Evolutionary conservation across 169 alveolate species (phyloP).

Genomic region (Plasmodium sp.): DNA sequence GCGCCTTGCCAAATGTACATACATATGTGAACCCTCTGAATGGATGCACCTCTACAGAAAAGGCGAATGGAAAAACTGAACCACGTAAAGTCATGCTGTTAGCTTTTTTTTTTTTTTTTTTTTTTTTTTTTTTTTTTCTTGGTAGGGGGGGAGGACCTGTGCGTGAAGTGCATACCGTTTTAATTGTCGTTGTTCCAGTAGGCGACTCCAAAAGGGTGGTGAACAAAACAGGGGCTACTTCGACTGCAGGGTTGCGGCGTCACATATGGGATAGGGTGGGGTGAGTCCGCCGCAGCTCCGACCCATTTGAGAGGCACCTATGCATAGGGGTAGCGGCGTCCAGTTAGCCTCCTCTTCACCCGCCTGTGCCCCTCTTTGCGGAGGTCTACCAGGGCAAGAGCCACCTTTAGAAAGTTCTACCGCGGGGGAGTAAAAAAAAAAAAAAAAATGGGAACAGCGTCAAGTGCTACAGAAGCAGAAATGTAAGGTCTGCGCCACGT

Average conservation of each 20-base stretch:
- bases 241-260: background rate
- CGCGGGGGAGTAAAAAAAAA: background rate
- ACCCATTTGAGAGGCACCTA: background rate
- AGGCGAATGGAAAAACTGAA: background rate
- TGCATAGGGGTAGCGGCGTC: background rate
- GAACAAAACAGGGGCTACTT: background rate
- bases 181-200: background rate
- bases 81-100: background rate
- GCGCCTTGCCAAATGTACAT: background rate
- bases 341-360: background rate
- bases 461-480: background rate
- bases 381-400: background rate
- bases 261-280: background rate
- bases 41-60: background rate
- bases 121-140: too few species aligned
- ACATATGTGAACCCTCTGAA: background rate
- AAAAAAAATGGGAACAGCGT: background rate
- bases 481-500: background rate
- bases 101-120: too few species aligned
- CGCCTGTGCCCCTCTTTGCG: too few species aligned
- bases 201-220: background rate
- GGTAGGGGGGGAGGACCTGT: background rate
- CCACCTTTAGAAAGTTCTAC: background rate
- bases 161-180: background rate
- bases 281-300: background rate